Percentiles rank a stretch among this genome's conserved stretches.
Conservation (phyloP, 371 early-diverging fungal genomes). For the Mortierella sp. region DNA sequence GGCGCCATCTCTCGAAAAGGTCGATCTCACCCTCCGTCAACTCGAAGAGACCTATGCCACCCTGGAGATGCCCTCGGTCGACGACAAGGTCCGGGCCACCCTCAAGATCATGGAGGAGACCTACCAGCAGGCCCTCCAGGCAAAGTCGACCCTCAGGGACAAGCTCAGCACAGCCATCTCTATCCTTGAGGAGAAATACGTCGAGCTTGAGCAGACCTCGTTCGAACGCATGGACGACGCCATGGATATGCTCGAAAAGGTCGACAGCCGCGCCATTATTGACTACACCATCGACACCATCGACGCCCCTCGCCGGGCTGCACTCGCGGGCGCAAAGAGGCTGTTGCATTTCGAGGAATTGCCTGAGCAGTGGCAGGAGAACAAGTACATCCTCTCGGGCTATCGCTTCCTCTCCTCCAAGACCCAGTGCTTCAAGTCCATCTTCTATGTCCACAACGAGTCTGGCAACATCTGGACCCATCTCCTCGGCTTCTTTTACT, state of each 20-base stretch:
- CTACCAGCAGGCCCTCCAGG: slow-evolving; percentile 55
- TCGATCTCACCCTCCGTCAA: slow-evolving; percentile 48
- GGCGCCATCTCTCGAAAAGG: slow-evolving; percentile 53
- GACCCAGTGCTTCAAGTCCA: slow-evolving; percentile 68
- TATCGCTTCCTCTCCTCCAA: slow-evolving; percentile 72
- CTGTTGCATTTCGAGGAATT: slow-evolving; percentile 72
- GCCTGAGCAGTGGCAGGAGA: slow-evolving; percentile 77
- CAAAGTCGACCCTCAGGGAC: slow-evolving; percentile 50
- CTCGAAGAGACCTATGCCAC: slow-evolving; percentile 58
- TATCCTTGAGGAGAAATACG: slow-evolving; percentile 56
- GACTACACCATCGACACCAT: slow-evolving; percentile 61
- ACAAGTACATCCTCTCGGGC: slow-evolving; percentile 74
- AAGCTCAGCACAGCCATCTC: slow-evolving; percentile 52
- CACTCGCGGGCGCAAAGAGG: slow-evolving; percentile 70
- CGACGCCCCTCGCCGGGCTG: slow-evolving; percentile 66
- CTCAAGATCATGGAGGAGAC: slow-evolving; percentile 55
- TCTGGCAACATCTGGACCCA: slow-evolving; percentile 83
- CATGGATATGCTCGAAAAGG: slow-evolving; percentile 45
- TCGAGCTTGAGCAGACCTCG: slow-evolving; percentile 57
- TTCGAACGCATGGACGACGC: slow-evolving; percentile 56
- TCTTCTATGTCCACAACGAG: slow-evolving; percentile 80
- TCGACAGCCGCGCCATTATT: slow-evolving; percentile 43
- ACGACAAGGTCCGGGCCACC: slow-evolving; percentile 53
- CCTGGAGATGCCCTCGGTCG: slow-evolving; percentile 55
- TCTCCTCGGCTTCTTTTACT: slow-evolving; percentile 74